Conservation (phyloP, 108 stramenopile genomes). For the Fragilariopsis cylindrus region DNA sequence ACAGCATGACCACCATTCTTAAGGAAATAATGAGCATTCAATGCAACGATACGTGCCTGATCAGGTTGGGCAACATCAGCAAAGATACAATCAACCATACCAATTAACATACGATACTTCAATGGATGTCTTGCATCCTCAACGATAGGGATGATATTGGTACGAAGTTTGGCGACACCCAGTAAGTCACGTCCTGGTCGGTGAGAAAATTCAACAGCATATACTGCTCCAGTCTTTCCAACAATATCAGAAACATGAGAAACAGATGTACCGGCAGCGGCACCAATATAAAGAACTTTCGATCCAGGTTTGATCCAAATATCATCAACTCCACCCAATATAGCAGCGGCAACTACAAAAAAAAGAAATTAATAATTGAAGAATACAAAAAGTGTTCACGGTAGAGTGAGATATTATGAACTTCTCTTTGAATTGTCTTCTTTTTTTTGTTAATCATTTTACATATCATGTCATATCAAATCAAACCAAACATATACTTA, state of each 20-base stretch:
- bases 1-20: constrained; percentile 99
- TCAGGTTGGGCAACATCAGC: constrained; percentile 99
- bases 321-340: constrained; percentile 97
- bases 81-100: constrained; percentile 99
- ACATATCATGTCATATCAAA: too few relatives aligned
- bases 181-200: constrained; percentile 98
- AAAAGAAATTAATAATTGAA: constrained; percentile 5
- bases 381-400: neutral
- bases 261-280: constrained; percentile 98
- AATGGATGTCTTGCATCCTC: constrained; percentile 99
- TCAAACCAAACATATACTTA: constrained; percentile 40
- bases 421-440: neutral
- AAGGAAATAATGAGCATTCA: constrained; percentile 99
- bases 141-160: constrained; percentile 99
- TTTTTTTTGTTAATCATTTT: too few relatives aligned
- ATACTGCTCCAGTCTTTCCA: constrained; percentile 96
- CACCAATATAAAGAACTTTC: constrained; percentile 99
- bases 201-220: constrained; percentile 99
- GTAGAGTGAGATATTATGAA: neutral
- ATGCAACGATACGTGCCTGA: constrained; percentile 98
- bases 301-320: constrained; percentile 97
- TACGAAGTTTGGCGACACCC: constrained; percentile 97
- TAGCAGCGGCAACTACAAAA: constrained; percentile 90
- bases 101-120: constrained; percentile 99
- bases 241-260: constrained; percentile 99